Percentiles rank a stretch among this genome's conserved stretches.
Evolutionary conservation across 1,139 yeast species (phyloP).

Genomic region (Pichia cactophila): DNA sequence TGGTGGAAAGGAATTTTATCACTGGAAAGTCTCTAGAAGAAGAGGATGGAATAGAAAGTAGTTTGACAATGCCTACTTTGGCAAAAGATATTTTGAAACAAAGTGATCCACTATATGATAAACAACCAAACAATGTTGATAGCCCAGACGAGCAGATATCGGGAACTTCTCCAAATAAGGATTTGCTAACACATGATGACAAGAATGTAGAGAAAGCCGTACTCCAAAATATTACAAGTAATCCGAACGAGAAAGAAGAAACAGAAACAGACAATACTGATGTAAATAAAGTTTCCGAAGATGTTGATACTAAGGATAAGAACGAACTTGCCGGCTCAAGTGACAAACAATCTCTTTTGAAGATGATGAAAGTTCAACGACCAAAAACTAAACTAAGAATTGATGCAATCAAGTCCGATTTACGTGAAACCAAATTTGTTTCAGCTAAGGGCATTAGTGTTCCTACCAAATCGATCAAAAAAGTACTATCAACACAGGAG

Average conservation of each 20-base stretch:
- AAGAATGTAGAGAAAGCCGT: too few species aligned
- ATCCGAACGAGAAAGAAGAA: too few species aligned
- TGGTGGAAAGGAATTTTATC: too few species aligned
- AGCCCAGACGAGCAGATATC: neutral
- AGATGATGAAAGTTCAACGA: neutral
- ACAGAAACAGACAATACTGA: too few species aligned
- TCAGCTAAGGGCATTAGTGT: constrained; percentile 15
- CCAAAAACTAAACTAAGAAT: neutral
- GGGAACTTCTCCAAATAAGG: neutral
- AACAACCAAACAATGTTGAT: too few species aligned
- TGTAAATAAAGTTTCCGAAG: neutral
- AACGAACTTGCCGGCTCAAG: neutral
- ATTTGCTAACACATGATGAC: neutral
- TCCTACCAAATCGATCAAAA: constrained; percentile 8
- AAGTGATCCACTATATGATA: too few species aligned
- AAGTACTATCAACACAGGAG: constrained; percentile 15
- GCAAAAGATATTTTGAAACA: too few species aligned
- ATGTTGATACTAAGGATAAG: neutral
- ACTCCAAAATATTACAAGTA: too few species aligned
- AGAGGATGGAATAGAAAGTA: too few species aligned
- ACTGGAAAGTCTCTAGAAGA: too few species aligned
- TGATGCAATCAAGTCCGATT: constrained; percentile 4
- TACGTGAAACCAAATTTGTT: constrained; percentile 7
- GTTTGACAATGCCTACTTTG: too few species aligned
- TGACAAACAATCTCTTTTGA: neutral